Conservation (phyloP, 2,329 filamentous ascomycete species). For the Phialocephala subalpina region DNA sequence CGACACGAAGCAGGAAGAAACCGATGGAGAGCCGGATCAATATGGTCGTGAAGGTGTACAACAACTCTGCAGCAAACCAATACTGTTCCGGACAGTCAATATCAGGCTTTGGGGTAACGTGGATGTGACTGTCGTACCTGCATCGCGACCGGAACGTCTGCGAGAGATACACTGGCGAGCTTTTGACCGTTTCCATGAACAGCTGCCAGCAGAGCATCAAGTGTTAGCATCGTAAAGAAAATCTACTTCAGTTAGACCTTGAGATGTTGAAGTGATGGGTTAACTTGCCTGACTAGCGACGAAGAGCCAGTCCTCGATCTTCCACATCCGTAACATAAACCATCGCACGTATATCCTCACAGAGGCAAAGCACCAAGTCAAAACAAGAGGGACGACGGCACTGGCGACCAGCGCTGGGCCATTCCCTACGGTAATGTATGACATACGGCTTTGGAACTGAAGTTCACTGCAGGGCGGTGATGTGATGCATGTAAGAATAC, state of each 20-base stretch:
- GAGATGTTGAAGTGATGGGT: too few species aligned
- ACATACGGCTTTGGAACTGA: background rate
- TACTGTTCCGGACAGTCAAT: slow-evolving; percentile 14
- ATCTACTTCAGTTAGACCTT: slow-evolving; percentile 5
- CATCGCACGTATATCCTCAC: slow-evolving; percentile 30
- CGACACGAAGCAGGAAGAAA: slow-evolving; percentile 30
- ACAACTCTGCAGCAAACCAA: slow-evolving; percentile 24
- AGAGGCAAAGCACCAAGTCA: slow-evolving; percentile 29
- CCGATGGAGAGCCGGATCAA: slow-evolving; percentile 34
- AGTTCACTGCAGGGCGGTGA: background rate
- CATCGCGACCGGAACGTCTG: slow-evolving; percentile 29
- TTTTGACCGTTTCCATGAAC: slow-evolving; percentile 29
- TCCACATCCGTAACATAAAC: slow-evolving; percentile 30
- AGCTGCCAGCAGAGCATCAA: slow-evolving; percentile 22
- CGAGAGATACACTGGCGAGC: slow-evolving; percentile 11
- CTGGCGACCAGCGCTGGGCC: slow-evolving; percentile 26
- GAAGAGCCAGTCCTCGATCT: slow-evolving; percentile 35
- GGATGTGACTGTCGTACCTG: slow-evolving; percentile 11
- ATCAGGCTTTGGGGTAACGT: background rate
- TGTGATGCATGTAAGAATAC: background rate
- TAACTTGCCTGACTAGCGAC: slow-evolving; percentile 28
- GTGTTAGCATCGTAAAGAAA: slow-evolving; percentile 15
- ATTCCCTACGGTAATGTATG: slow-evolving; percentile 27
- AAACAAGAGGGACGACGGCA: slow-evolving; percentile 15
- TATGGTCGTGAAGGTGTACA: slow-evolving; percentile 27